Base-by-base conservation (phyloP, 1,284 basidiomycete genomes). In the Gomphus bonarii region DNA sequence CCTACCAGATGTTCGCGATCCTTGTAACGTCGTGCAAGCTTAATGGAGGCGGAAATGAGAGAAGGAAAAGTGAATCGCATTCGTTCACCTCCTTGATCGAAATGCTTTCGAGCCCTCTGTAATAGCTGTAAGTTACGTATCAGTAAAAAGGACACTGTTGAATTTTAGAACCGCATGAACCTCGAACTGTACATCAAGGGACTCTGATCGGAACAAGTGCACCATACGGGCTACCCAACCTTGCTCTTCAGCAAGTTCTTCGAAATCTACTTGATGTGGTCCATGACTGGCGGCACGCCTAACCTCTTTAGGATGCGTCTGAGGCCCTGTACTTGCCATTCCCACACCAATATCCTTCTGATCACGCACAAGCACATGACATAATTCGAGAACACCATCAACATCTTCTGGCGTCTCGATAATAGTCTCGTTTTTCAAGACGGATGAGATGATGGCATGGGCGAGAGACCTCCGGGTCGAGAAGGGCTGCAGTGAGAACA, bases 161-260 rank as follows among this genome's bases (percentile, higher is more conserved):
- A 6, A 5, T 28, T 31, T 5, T 4, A 10, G 7, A 31, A 48
- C 47, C 9, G n/a, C 28, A 67, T 81, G 35, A 61, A 91, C 91
- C 78, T 94, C 88, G 62, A 91, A 94, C 65, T 97, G 94, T 16
- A 86, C 81, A 61, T 81, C 84, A 59, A 95, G 68, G 31, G 87
- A 85, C 55, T 95, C 89, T 1, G 90, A 80, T 22, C 83, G 76
- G 81, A 97, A 95, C 33, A 97, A 68, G 74, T 97, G 94, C 3
- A 97, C 88, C 88, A 97, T 95, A 61, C 94, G 76, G 22, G 94
- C 93, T 14, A 97, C 83, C 94, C 94, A 97, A 0, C 94, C 95
- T 65, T 97, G 94, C 69, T 97, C 95, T 69, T 97, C 95, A 0
- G 93, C 93, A 74, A 92, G 77, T 67, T 97, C 94, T 65, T 93